Evolutionary conservation across 2,329 filamentous ascomycete species (phyloP).

Genomic region (Ceratocystiopsis minuta): DNA sequence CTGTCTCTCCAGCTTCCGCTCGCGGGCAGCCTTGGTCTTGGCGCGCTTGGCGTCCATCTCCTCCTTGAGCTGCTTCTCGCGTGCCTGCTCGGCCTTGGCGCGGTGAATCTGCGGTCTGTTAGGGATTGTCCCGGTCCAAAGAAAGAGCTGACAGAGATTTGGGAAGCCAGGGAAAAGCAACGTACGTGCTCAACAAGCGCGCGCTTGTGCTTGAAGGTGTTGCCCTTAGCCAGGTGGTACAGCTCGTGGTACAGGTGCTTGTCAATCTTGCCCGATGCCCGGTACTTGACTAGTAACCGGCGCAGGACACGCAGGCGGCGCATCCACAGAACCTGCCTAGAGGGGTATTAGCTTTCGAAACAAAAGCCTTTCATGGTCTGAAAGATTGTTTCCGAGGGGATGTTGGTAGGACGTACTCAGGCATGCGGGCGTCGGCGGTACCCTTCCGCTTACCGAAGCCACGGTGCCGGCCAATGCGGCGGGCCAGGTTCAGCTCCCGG

Average conservation of each 20-base stretch:
- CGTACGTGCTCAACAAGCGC: constrained; percentile 99
- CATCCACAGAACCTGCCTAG: constrained; percentile 95
- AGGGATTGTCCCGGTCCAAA: too few relatives aligned
- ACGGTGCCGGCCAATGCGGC: constrained; percentile 91
- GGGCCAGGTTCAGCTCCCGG: constrained; percentile 83
- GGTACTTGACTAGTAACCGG: constrained; percentile 98
- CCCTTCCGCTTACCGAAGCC: constrained; percentile 99
- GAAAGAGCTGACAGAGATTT: neutral
- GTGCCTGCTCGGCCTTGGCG: constrained; percentile 98
- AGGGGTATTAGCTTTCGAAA: neutral
- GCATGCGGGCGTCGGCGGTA: constrained; percentile 99
- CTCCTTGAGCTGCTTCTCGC: constrained; percentile 91
- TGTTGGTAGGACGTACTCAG: constrained; percentile 47
- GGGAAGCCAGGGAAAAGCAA: constrained; percentile 15
- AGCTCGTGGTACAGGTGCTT: constrained; percentile 99
- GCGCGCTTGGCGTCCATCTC: constrained; percentile 99
- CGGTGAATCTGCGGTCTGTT: constrained; percentile 66
- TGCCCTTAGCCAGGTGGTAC: constrained; percentile 99
- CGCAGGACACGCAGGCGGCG: constrained; percentile 97
- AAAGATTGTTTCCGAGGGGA: neutral
- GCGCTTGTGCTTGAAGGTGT: constrained; percentile 99
- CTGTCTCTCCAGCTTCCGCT: constrained; percentile 90
- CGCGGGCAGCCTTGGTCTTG: constrained; percentile 99
- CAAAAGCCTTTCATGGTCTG: too few relatives aligned
- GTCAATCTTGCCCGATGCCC: constrained; percentile 98